Evolutionary conservation across 352 stramenopile species (phyloP), one percentile per base, ranked within the genome.

Genomic region (Pythium scleroteichum): DNA sequence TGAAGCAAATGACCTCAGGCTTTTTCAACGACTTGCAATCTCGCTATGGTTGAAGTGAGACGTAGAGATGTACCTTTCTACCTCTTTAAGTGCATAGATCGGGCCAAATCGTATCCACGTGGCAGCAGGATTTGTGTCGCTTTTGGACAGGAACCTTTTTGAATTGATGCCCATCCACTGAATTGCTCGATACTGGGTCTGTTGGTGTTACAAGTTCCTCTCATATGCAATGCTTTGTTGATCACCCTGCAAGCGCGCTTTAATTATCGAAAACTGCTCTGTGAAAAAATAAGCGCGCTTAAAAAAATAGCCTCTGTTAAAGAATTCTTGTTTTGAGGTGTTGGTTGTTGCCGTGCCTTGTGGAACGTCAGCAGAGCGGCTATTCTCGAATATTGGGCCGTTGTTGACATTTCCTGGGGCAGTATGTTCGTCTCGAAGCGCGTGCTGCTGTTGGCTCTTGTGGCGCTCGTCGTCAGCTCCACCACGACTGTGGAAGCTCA

Each of bases 1-100:
- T 96, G 23, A 96, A 96, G 71, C 85, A 90, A 62, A 94, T 96
- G 85, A 96, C 87, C 50, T 92, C 80, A 66, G 84, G 78, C 54
- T 96, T 96, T 75, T 96, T 96, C 71, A 84, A 64, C 51, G 85
- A 96, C 60, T 53, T 96, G 47, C 87, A 96, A 59, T 82, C 76
- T 16, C 87, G 87, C 54, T 96, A 96, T 69, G 71, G 67, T 71
- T 71, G 55, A 69, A 61, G 56, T 58, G 17, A 26, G 29, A 42
- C 7, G 33, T 38, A 42, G 61, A 66, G 29, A 14, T 44, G 48
- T 55, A 60, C 50, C 51, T 41, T 56, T 24, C 35, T 41, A 49
- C 68, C 59, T 61, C 32, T 70, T 17, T 26, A 63, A 64, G 41
- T 27, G 49, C 33, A 59, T 62, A 64, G 3, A 62, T 22, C 20